A percentile compares a stretch with the other conserved stretches of the same genome.
phyloP scores from a whole-genome alignment of 169 alveolate genomes.

The Cardiosporidium cionae region DNA sequence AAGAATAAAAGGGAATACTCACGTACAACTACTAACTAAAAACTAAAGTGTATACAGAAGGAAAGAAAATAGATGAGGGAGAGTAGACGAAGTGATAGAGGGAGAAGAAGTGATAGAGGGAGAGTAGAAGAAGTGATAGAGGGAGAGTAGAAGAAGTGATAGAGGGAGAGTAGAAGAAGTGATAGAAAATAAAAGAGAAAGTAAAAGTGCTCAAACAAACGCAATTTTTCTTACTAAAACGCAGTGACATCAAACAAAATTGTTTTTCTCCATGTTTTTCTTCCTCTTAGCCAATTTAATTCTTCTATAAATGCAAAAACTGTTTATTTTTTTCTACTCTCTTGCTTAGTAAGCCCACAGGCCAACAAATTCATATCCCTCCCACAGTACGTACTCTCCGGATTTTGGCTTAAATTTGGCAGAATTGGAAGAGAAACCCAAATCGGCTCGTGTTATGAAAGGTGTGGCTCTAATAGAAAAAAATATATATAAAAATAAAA shows the following conservation, averaged over 20 bases:
- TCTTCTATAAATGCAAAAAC: too few relatives aligned
- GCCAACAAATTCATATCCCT: too few relatives aligned
- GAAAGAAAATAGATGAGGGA: slow-evolving; percentile 10
- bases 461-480: not conserved
- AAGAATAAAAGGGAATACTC: not conserved
- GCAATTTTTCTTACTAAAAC: too few relatives aligned
- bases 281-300: too few relatives aligned
- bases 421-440: not conserved
- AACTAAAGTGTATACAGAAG: not conserved
- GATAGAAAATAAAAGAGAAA: not conserved
- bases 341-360: too few relatives aligned
- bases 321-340: too few relatives aligned
- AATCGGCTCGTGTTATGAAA: not conserved
- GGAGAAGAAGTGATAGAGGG: not conserved
- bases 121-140: not conserved
- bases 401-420: not conserved
- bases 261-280: too few relatives aligned
- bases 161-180: not conserved
- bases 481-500: too few relatives aligned
- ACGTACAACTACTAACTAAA: not conserved
- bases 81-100: slow-evolving; percentile 15
- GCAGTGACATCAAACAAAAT: too few relatives aligned
- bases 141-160: not conserved
- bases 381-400: too few relatives aligned
- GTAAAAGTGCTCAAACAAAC: too few relatives aligned